phyloP scores from a whole-genome alignment of 2,329 filamentous ascomycete genomes.

The Trichoderma afroharzianum region DNA sequence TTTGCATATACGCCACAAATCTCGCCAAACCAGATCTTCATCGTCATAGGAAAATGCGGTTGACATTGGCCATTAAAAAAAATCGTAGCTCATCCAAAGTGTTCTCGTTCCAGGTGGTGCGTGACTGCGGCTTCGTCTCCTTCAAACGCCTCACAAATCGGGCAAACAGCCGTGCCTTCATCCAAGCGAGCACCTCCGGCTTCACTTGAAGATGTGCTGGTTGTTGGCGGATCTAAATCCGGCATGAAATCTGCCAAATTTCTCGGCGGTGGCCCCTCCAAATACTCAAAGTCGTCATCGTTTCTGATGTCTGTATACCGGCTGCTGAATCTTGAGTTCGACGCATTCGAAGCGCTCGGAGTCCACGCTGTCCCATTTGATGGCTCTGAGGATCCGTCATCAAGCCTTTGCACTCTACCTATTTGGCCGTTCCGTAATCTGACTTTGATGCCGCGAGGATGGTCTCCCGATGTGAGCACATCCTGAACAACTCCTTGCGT shows the following conservation, averaged over 20 bases:
- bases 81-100: slow-evolving; percentile 23
- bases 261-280: slow-evolving; percentile 38
- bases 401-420: slow-evolving; percentile 67
- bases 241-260: slow-evolving; percentile 48
- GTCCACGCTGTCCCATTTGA: slow-evolving; percentile 1
- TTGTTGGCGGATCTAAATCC: neutral
- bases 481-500: slow-evolving; percentile 64
- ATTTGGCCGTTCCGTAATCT: slow-evolving; percentile 67
- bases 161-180: slow-evolving; percentile 44
- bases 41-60: neutral
- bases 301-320: slow-evolving; percentile 34
- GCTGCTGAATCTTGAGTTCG: slow-evolving; percentile 27
- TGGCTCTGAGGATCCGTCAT: slow-evolving; percentile 20
- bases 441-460: slow-evolving; percentile 77
- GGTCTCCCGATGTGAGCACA: slow-evolving; percentile 68
- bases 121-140: slow-evolving; percentile 66
- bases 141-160: slow-evolving; percentile 63
- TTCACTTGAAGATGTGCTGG: neutral
- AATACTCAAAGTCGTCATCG: slow-evolving; percentile 32
- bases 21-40: neutral
- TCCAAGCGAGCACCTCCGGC: neutral
- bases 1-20: neutral
- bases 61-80: neutral
- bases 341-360: neutral
- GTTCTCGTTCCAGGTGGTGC: slow-evolving; percentile 55